phyloP scores from a whole-genome alignment of 179 eudicot genomes.

The Nepenthes alata region DNA sequence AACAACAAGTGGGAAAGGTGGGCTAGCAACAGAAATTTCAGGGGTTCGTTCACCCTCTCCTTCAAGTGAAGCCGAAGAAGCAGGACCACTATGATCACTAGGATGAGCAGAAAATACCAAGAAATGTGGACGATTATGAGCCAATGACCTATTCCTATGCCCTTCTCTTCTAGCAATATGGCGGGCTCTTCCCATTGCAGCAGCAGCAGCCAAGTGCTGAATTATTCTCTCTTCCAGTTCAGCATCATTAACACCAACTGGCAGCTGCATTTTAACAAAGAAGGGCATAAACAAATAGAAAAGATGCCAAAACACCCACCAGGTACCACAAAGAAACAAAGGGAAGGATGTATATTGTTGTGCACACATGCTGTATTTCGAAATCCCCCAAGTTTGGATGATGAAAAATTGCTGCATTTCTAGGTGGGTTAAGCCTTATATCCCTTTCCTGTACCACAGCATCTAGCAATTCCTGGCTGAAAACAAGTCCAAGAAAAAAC shows the following conservation, averaged over 20 bases:
- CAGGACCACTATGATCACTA: conserved; percentile 24
- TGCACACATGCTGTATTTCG: conserved; percentile 76
- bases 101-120: conserved; percentile 53
- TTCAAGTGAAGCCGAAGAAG: conserved; percentile 28
- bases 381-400: conserved; percentile 90
- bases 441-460: conserved; percentile 79
- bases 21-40: conserved; percentile 21
- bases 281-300: background rate
- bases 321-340: background rate
- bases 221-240: conserved; percentile 89
- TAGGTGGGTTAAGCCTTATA: conserved; percentile 52
- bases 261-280: conserved; percentile 32
- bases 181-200: conserved; percentile 85
- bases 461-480: conserved; percentile 91
- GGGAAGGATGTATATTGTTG: background rate
- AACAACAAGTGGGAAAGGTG: conserved; percentile 24
- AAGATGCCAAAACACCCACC: background rate
- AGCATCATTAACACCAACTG: conserved; percentile 56
- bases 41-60: conserved; percentile 28
- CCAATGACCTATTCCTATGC: conserved; percentile 54
- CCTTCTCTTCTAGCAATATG: conserved; percentile 72
- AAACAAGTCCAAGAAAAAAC: background rate
- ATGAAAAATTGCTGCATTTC: conserved; percentile 79
- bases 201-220: conserved; percentile 91
- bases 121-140: conserved; percentile 60